Conservation (phyloP, 768 basidiomycete genomes). For the Pholiota molesta region DNA sequence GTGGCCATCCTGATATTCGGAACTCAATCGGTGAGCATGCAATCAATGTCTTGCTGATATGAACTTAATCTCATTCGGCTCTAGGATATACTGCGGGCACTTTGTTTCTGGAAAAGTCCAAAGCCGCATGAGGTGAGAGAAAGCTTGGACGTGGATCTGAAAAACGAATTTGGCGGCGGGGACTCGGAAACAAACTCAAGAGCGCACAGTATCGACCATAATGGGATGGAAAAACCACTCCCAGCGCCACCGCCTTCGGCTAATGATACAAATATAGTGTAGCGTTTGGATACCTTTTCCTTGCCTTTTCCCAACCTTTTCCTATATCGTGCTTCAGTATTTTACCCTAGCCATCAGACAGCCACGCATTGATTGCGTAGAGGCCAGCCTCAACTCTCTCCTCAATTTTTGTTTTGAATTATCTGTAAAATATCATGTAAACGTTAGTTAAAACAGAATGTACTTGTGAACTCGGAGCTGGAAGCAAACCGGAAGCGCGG, state of each 20-base stretch:
- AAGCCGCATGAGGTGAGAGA: not conserved
- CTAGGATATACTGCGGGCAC: constrained; percentile 1
- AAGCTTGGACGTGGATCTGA: not conserved
- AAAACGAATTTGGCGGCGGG: not conserved
- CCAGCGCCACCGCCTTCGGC: not conserved
- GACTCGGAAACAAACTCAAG: not conserved
- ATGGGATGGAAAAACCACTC: not conserved
- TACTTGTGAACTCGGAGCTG: not conserved
- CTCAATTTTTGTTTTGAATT: not conserved
- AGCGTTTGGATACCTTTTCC: not conserved
- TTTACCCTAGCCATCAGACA: not conserved
- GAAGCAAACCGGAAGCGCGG: not conserved
- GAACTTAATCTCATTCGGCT: no score
- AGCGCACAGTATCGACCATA: not conserved
- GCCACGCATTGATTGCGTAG: not conserved
- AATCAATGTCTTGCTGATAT: not conserved
- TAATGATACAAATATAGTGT: not conserved
- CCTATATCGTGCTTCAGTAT: not conserved
- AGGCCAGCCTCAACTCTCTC: not conserved
- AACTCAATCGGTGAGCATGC: constrained; percentile 39
- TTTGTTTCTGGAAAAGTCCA: constrained; percentile 5
- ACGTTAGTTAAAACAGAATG: not conserved
- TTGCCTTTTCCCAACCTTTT: not conserved
- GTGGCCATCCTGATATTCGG: constrained; percentile 49
- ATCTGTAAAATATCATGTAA: not conserved